Conservation (phyloP, 352 stramenopile species). For the Pythium brachiatum region DNA sequence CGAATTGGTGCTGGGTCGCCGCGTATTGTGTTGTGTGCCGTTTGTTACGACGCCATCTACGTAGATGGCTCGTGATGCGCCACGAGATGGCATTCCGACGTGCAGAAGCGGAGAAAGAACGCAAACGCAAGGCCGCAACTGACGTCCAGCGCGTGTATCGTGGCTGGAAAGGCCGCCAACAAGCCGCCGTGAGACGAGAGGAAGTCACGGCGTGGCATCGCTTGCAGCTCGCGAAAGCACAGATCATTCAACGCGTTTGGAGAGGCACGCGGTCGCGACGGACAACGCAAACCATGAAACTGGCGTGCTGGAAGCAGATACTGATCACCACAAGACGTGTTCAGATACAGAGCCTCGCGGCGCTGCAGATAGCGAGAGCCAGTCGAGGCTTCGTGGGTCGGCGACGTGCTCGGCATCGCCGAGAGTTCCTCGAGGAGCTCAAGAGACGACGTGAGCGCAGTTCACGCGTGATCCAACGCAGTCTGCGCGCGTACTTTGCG, state of each 20-base stretch:
- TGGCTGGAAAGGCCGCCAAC: conserved; percentile 24
- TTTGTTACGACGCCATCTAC: conserved; percentile 32
- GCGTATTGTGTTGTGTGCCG: conserved; percentile 33
- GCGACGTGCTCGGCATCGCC: conserved; percentile 17
- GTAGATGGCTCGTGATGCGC: conserved; percentile 32
- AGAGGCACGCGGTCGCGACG: conserved; percentile 29
- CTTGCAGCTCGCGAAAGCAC: not conserved
- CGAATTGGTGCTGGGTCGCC: conserved; percentile 30
- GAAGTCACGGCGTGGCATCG: not conserved
- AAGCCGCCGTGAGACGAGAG: not conserved
- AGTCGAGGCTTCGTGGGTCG: conserved; percentile 45
- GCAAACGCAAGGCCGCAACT: conserved; percentile 25
- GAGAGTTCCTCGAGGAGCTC: conserved; percentile 23
- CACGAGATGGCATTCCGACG: conserved; percentile 36
- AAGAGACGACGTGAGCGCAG: conserved; percentile 25
- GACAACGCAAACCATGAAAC: conserved; percentile 17
- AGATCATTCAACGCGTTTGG: conserved; percentile 40
- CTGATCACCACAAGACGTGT: not conserved
- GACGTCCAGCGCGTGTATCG: conserved; percentile 44
- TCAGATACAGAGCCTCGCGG: conserved; percentile 3
- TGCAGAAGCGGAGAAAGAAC: conserved; percentile 19
- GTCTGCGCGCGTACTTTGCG: conserved; percentile 50
- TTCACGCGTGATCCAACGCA: conserved; percentile 45
- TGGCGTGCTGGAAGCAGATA: not conserved
- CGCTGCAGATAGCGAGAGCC: conserved; percentile 39